phyloP scores from a whole-genome alignment of 73 alveolate genomes.

The Stentor coeruleus region DNA sequence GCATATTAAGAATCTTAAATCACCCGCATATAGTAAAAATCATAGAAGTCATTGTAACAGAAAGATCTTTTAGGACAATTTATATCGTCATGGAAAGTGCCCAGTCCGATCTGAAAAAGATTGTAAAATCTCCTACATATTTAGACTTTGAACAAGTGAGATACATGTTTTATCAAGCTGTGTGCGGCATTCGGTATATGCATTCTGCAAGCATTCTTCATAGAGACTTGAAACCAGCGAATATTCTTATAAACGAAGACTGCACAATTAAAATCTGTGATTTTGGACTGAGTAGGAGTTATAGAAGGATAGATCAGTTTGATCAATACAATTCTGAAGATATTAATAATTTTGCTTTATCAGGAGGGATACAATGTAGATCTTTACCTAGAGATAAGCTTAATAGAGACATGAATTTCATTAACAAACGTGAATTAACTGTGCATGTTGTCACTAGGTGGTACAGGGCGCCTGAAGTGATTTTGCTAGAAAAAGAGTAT shows the following conservation, averaged over 20 bases:
- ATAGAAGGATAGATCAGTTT: not conserved
- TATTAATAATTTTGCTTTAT: not conserved
- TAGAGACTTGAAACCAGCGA: conserved; percentile 94
- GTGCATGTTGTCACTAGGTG: conserved; percentile 98
- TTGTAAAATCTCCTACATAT: conserved; percentile 69
- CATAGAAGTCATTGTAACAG: conserved; percentile 62
- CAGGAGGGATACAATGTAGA: not conserved
- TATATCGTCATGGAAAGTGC: conserved; percentile 76
- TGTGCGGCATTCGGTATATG: conserved; percentile 75
- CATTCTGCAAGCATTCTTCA: conserved; percentile 88
- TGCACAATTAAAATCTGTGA: conserved; percentile 88
- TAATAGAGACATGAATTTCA: not conserved
- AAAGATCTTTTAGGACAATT: conserved; percentile 53
- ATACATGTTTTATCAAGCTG: conserved; percentile 75
- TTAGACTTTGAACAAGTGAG: conserved; percentile 62
- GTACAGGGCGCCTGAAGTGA: conserved; percentile 97
- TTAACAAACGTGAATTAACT: conserved; percentile 73
- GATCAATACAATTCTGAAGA: not conserved
- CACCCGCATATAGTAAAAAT: conserved; percentile 62
- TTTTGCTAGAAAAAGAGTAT: conserved; percentile 92
- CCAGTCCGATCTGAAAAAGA: conserved; percentile 70
- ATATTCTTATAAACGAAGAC: conserved; percentile 84
- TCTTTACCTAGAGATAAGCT: not conserved
- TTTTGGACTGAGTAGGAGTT: conserved; percentile 82
- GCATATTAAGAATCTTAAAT: conserved; percentile 56